These are phyloP conservation scores for Leccinum sublutescens DNA, from an alignment of 768 basidiomycete genomes.

Conservation along the genomic window DNA sequence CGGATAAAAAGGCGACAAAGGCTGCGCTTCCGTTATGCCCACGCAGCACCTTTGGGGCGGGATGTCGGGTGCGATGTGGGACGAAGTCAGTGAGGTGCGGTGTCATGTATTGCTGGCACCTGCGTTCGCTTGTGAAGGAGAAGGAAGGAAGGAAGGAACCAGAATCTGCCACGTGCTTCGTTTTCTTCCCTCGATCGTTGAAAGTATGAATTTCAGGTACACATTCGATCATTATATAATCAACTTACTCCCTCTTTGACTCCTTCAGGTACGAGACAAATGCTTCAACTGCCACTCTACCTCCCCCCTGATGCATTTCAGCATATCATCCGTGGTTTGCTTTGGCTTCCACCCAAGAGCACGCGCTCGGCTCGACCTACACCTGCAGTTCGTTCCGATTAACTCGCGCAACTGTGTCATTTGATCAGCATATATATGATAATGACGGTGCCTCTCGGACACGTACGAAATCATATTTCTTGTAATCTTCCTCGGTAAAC, in stretches of 20 bases:
- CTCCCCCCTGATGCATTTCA: conserved; percentile 19
- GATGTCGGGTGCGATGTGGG: background rate
- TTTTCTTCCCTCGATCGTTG: no score
- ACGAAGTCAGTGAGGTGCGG: background rate
- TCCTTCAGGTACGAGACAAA: background rate
- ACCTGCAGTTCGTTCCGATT: conserved; percentile 25
- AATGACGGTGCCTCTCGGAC: background rate
- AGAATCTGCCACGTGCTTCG: no score
- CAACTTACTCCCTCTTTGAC: no score
- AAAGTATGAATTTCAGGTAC: no score
- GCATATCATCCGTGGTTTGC: conserved; percentile 29
- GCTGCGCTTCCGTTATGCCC: conserved; percentile 13
- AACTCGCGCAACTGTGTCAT: conserved; percentile 9
- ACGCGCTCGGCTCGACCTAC: conserved; percentile 18
- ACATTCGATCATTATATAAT: no score
- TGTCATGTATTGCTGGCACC: background rate
- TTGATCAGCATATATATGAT: background rate
- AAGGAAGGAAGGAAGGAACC: background rate
- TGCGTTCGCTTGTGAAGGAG: background rate
- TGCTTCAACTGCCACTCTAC: conserved; percentile 20
- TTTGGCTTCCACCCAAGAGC: conserved; percentile 32
- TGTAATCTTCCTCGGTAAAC: conserved; percentile 36
- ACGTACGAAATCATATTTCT: conserved; percentile 8
- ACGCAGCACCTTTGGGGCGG: conserved; percentile 3
- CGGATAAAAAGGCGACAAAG: conserved; percentile 21